Base-by-base conservation (phyloP, 176 grass and related monocot genomes). In the Lolium rigidum region DNA sequence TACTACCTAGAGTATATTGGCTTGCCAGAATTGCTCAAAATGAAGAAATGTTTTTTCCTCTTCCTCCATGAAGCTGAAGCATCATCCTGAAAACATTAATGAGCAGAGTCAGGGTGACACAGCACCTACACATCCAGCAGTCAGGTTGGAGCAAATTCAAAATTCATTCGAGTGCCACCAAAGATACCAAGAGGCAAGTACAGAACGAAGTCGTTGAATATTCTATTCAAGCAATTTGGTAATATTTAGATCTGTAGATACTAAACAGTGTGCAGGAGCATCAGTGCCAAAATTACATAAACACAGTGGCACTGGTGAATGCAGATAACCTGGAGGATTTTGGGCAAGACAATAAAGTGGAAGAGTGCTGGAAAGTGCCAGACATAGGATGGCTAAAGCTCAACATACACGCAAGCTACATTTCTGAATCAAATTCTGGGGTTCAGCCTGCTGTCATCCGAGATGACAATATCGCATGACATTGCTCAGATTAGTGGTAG, bases 41-140 rank as follows among this genome's bases (percentile, higher is more conserved):
- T 90, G 76, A 99, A 95, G 82, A 96, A 96, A 85, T 99, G 97
- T 2, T 99, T 99, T 76, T 96, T 99, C 87, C 97, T 79, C 73
- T 94, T 99, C 83, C 97, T 92, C 97, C 97, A 99, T 20, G 97
- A 93, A 94, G 88, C 74, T 61, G 97, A 99, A 38, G 84, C 85
- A 83, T 99, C 94, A 67, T 96, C 94, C 97, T 99, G 87, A 24
- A 54, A 91, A 91, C 43, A 81, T 35, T 4, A 61, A 88, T 43
- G 0, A 59, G 18, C 10, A 24, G 47, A 77, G 39, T 63, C 8
- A 63, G 85, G 39, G 11, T 51, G 22, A 47, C 54, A 83, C 21
- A 61, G 20, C 24, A 74, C 38, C 17, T 22, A 48, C 52, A 71
- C 4, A 43, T 80, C 22, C 61, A 58, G 76, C 24, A 49, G 28